Evolutionary conservation across 345 rosid genomes (phyloP).

Genomic region (Nasturtium officinale): DNA sequence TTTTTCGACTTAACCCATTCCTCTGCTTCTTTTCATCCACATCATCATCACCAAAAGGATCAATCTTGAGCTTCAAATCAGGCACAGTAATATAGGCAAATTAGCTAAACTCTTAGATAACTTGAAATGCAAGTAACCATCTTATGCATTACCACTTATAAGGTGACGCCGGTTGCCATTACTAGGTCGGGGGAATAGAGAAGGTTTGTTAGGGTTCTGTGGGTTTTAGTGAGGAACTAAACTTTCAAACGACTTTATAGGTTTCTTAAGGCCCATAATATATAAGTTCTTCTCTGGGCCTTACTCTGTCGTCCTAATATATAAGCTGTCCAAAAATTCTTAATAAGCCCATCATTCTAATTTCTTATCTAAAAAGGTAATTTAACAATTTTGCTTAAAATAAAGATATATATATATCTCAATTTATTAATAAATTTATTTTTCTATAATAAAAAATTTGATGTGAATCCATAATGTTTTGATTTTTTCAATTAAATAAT

Average conservation of each 20-base stretch:
- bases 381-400: no score
- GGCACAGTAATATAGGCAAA: constrained; percentile 62
- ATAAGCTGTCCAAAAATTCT: not conserved
- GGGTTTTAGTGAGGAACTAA: constrained; percentile 8
- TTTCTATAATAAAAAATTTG: no score
- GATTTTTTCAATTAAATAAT: no score
- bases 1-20: no score
- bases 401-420: no score
- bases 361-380: no score
- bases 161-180: no score
- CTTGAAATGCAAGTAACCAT: constrained; percentile 69
- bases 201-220: not conserved
- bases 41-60: constrained; percentile 30
- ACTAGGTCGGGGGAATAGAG: not conserved
- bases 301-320: not conserved
- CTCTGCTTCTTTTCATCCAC: no score
- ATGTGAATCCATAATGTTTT: no score
- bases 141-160: constrained; percentile 63
- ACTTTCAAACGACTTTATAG: not conserved
- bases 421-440: no score
- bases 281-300: constrained; percentile 5
- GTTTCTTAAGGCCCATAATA: constrained; percentile 4
- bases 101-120: constrained; percentile 65
- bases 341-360: no score
- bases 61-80: constrained; percentile 61